Base-by-base conservation (phyloP, 2,329 filamentous ascomycete genomes). In the Amesomyces nigricolor region DNA sequence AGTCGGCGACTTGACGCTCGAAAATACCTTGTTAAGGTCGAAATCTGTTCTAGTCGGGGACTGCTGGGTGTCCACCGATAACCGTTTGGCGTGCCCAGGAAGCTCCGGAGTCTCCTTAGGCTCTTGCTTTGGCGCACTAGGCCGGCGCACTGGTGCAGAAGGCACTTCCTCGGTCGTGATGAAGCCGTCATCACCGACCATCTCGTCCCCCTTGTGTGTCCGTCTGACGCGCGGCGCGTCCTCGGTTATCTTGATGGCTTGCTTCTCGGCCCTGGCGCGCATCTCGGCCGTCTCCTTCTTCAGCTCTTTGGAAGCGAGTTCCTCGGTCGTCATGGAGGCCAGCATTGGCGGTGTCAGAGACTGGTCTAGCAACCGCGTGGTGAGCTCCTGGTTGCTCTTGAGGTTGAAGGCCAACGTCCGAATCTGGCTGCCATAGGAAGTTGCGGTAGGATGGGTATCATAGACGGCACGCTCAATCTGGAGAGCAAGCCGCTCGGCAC, bases 131-230 rank as follows among this genome's bases (percentile, higher is more conserved):
- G 52, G 57, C 22, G 58, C 68, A 44, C 70, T 67, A 54, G 72
- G 68, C 49, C 72, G 64, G 57, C 70, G 60, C 13, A 68, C 65
- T 1, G 72, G 71, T 2, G 70, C 69, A 6, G 67, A 70, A 3
- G 71, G 69, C 5, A 67, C 70, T 44, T 75, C 75, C 46, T 75
- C 75, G 22, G 61, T 66, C 1, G 66, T 61, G 16, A 67, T 64
- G 38, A 72, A 68, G n/a, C 72, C 77, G 35, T 95, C 89, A 45
- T 87, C 84, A 59, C 92, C 91, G 14, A 97, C 80, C 14, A 96
- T 71, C 68, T 97, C 94, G 56, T 96, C 91, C 11, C 94, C 94
- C 71, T 97, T 97, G 74, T 97, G 92, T 2, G 92, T 96, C 63
- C 89, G 85, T 64, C 91, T 82, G 54, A 96, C 86, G 3, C 91